phyloP scores from a whole-genome alignment of 257 asterid species.

The Solanum dulcamara region DNA sequence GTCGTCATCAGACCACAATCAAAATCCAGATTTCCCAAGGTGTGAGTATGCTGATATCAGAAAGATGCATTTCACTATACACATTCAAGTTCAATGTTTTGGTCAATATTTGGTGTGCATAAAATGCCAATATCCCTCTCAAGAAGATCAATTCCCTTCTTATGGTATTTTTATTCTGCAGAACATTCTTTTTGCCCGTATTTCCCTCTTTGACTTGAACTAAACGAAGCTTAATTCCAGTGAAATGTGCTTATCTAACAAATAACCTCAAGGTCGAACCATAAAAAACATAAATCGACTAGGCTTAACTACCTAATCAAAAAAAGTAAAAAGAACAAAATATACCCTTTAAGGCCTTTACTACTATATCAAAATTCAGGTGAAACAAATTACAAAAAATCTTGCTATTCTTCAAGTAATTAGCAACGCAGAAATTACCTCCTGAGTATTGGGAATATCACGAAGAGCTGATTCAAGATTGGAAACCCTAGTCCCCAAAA shows the following conservation, averaged over 20 bases:
- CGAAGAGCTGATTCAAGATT: slow-evolving; percentile 41
- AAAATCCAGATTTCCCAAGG: background rate
- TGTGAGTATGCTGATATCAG: background rate
- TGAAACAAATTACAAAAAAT: too few species aligned
- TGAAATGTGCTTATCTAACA: background rate
- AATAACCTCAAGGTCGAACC: background rate
- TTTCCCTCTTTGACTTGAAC: background rate
- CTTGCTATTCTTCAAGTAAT: background rate
- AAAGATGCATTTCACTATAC: background rate
- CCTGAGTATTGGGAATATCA: slow-evolving; percentile 16
- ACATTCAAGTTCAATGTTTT: background rate
- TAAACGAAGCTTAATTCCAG: background rate
- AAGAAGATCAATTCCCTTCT: background rate
- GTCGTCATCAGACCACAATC: background rate
- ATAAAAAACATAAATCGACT: background rate
- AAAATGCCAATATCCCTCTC: background rate
- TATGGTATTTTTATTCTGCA: background rate
- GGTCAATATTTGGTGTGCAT: too few species aligned
- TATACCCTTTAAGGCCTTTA: too few species aligned
- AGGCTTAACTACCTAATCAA: too few species aligned
- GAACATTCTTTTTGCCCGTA: background rate
- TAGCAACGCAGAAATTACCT: slow-evolving; percentile 10
- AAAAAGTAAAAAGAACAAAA: too few species aligned
- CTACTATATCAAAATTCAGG: too few species aligned
- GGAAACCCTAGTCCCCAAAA: slow-evolving; percentile 42